Base-by-base conservation (phyloP, 1,284 basidiomycete genomes). In the Mycena sp. region DNA sequence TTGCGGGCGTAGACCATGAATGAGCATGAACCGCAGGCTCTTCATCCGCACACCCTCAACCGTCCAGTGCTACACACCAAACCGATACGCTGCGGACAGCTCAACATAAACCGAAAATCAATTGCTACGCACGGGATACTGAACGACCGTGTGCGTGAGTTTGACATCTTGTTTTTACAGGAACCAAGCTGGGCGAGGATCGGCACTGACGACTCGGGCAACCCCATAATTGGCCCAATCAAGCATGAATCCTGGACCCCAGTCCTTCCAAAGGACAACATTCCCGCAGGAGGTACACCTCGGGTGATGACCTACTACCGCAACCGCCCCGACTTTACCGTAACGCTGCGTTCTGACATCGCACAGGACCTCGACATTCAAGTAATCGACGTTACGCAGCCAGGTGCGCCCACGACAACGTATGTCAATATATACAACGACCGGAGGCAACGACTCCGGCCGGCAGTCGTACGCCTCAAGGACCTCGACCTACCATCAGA, bases 341-440 rank as follows among this genome's bases (percentile, higher is more conserved):
- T 72, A 12, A 68, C 70, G 1, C 67, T 74, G 10, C 54, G 70
- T 5, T 59, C 72, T 9, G 71, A 76, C 59, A 46, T 76, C 2
- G 58, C 70, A 0, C 62, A 72, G 53, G 69, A 75, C 56, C 61
- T 60, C 4, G 72, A 76, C 62, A 60, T 74, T n/a, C 73, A 75
- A 48, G 53, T 74, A 12, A 65, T 76, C 1, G 70, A 74, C 28
- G 54, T 76, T 16, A 19, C 58, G 41, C 53, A 57, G 21, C 21
- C 35, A n/a, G 46, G 54, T 2, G 35, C 37, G 14, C 21, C 67
- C 67, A 21, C 64, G 40, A 70, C 69, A 14, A 69, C 49, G 1
- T 54, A 72, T 16, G 65, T 74, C 49, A 74, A 76, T 48, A 48
- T 74, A 0, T 75, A 76, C 66, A 75, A 75, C 32, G 68, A 55